phyloP scores from a whole-genome alignment of 2,329 filamentous ascomycete species.

The Penicillium sp. region DNA sequence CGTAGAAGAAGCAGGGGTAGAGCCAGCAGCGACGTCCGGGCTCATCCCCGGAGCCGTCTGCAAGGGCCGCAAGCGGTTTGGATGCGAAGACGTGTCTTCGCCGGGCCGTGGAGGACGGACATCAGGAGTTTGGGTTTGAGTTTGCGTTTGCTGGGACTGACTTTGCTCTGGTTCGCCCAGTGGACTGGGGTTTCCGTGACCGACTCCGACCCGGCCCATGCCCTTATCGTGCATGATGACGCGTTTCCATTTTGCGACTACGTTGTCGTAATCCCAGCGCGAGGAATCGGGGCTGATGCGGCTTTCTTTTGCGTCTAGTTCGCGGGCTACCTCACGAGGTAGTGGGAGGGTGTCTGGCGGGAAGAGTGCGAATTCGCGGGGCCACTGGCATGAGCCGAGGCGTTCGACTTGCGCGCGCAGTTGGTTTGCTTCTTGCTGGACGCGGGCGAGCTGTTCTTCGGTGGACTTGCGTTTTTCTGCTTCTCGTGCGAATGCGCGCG shows the following conservation, averaged over 20 bases:
- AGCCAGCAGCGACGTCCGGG: constrained; percentile 27
- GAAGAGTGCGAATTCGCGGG: constrained; percentile 48
- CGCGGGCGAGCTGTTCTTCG: constrained; percentile 43
- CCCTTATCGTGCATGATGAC: constrained; percentile 46
- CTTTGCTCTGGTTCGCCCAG: constrained; percentile 13
- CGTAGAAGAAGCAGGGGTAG: constrained; percentile 27
- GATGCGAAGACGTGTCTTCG: constrained; percentile 23
- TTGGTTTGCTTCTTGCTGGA: constrained; percentile 49
- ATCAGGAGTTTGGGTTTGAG: constrained; percentile 19
- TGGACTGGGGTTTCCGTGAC: constrained; percentile 20
- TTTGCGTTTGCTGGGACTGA: constrained; percentile 10
- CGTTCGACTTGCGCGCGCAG: constrained; percentile 48
- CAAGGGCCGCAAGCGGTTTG: constrained; percentile 24
- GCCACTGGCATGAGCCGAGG: constrained; percentile 47
- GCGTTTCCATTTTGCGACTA: constrained; percentile 49
- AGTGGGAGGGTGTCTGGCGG: constrained; percentile 45
- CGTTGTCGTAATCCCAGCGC: constrained; percentile 48
- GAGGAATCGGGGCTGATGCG: constrained; percentile 34
- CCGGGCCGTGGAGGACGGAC: constrained; percentile 21
- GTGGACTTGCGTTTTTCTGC: constrained; percentile 43
- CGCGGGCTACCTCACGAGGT: constrained; percentile 37
- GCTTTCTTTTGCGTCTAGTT: constrained; percentile 37
- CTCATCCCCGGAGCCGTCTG: constrained; percentile 24
- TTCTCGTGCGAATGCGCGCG: constrained; percentile 46
- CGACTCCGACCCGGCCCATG: constrained; percentile 40